Percentiles rank a stretch among this genome's conserved stretches.
Evolutionary conservation across 176 grass and related monocot genomes (phyloP).

Genomic region (Musa itinerans): DNA sequence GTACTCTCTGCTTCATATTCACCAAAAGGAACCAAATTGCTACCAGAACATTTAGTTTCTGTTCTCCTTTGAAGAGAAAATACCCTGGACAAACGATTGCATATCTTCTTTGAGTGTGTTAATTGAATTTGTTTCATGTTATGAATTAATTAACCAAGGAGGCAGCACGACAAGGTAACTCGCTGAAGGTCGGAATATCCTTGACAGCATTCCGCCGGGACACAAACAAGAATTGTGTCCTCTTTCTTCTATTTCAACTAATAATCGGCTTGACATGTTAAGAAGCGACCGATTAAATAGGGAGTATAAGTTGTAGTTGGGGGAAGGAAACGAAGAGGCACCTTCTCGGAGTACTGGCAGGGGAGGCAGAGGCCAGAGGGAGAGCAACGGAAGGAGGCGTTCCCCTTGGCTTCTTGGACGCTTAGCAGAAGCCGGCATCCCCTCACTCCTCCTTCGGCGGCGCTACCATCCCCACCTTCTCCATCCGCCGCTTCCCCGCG

Average conservation of each 20-base stretch:
- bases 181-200: no score
- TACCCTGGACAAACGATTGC: no score
- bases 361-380: conserved; percentile 64
- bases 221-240: no score
- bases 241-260: not conserved
- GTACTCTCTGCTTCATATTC: no score
- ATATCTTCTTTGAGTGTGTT: no score
- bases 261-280: not conserved
- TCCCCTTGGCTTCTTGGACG: conserved; percentile 67
- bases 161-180: no score
- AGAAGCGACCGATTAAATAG: not conserved
- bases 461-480: not conserved
- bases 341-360: conserved; percentile 93
- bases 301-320: not conserved
- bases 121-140: no score
- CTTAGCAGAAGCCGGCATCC: conserved; percentile 53
- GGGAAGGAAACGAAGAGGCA: not conserved
- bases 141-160: no score
- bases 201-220: no score
- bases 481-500: not conserved
- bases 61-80: no score
- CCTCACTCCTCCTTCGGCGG: not conserved
- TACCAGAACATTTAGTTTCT: no score
- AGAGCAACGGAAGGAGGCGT: conserved; percentile 58
- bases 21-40: no score